These are phyloP conservation scores for Phytophthora ohioensis DNA, from an alignment of 352 stramenopile species.

Conservation along the genomic window DNA sequence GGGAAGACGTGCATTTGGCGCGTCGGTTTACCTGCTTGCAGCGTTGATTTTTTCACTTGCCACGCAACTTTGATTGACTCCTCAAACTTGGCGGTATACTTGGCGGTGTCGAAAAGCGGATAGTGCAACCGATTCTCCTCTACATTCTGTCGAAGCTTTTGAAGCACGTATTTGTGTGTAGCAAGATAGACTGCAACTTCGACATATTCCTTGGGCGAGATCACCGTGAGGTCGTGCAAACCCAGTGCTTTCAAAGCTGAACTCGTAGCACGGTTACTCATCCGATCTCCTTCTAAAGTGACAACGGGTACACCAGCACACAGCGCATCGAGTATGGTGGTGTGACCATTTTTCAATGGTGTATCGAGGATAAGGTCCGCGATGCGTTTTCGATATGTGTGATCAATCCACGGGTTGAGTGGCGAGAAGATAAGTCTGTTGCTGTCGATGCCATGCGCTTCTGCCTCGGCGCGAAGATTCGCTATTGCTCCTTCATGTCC, in stretches of 20 bases:
- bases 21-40: slow-evolving; percentile 5
- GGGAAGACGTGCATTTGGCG: slow-evolving; percentile 59
- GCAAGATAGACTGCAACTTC: slow-evolving; percentile 72
- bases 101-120: slow-evolving; percentile 73
- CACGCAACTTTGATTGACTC: slow-evolving; percentile 55
- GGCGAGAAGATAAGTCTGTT: slow-evolving; percentile 66
- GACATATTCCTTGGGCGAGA: slow-evolving; percentile 86
- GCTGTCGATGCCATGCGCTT: slow-evolving; percentile 59
- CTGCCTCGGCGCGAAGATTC: slow-evolving; percentile 64
- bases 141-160: slow-evolving; percentile 46
- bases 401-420: slow-evolving; percentile 78
- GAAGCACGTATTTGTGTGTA: slow-evolving; percentile 40
- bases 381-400: slow-evolving; percentile 74
- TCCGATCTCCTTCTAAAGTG: slow-evolving; percentile 70
- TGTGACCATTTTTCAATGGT: slow-evolving; percentile 87
- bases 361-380: slow-evolving; percentile 86
- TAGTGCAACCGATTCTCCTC: slow-evolving; percentile 54
- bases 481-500: slow-evolving; percentile 54
- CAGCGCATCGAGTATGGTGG: slow-evolving; percentile 79
- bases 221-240: slow-evolving; percentile 64
- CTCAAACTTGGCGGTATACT: slow-evolving; percentile 63
- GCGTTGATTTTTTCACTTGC: slow-evolving; percentile 44
- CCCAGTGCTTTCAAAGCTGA: slow-evolving; percentile 63
- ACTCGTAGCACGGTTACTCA: slow-evolving; percentile 72
- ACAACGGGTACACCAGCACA: slow-evolving; percentile 82